Evolutionary conservation across 805 yeast genomes (phyloP).

Genomic region (Clavispora santaluciae): DNA sequence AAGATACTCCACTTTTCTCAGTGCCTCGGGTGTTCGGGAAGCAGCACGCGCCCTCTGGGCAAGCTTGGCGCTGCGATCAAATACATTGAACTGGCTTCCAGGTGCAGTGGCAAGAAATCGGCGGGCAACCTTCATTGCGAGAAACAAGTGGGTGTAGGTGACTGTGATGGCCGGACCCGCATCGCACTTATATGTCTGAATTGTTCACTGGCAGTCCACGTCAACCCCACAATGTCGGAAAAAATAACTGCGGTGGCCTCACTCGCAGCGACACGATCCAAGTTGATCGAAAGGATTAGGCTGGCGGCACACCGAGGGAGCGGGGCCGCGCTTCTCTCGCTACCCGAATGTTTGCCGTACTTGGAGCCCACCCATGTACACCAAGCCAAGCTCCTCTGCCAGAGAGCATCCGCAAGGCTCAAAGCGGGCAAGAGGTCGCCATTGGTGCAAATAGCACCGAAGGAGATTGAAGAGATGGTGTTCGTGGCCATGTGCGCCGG

Average conservation of each 20-base stretch:
- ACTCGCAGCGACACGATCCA: not conserved
- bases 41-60: conserved; percentile 58
- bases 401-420: not conserved
- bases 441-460: not conserved
- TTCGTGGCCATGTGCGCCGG: conserved; percentile 7
- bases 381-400: not conserved
- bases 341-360: not conserved
- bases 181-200: conserved; percentile 1
- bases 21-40: conserved; percentile 33
- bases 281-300: not conserved
- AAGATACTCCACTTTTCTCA: conserved; percentile 63
- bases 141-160: not conserved
- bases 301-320: not conserved
- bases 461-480: conserved; percentile 1
- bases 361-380: not conserved
- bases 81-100: conserved; percentile 35
- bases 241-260: not conserved
- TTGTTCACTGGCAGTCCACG: not conserved
- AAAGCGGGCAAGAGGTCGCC: not conserved
- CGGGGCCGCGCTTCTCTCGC: not conserved
- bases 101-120: conserved; percentile 1
- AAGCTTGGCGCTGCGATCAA: conserved; percentile 58
- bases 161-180: not conserved
- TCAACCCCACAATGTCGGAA: not conserved
- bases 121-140: not conserved